Conservation (phyloP, 2,329 filamentous ascomycete species). For the Fusarium abutilonis region DNA sequence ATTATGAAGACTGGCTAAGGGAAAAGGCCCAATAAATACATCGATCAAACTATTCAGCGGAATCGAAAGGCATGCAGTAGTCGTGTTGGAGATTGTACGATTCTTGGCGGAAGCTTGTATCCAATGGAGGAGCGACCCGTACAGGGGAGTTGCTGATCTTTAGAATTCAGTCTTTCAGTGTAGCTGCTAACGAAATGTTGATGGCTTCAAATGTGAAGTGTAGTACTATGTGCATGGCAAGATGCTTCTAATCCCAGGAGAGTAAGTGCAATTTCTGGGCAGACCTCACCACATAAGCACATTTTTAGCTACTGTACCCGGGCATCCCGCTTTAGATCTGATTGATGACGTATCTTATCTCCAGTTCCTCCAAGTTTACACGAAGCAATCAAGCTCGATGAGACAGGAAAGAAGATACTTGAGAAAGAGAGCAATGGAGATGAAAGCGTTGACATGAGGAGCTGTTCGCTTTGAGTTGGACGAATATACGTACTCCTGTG, state of each 20-base stretch:
- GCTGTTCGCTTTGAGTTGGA: not conserved
- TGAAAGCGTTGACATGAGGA: not conserved
- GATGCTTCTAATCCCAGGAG: not conserved
- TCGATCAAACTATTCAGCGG: no score
- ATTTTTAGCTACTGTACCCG: not conserved
- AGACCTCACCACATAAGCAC: constrained; percentile 14
- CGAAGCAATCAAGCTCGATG: not conserved
- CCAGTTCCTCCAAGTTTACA: not conserved
- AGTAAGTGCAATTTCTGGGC: constrained; percentile 3
- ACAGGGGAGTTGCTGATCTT: not conserved
- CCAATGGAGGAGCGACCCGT: not conserved
- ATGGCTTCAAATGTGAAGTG: not conserved
- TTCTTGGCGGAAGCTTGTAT: constrained; percentile 10
- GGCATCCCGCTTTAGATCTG: constrained; percentile 8
- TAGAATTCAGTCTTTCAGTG: not conserved
- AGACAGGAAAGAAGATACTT: not conserved
- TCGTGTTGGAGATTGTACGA: not conserved
- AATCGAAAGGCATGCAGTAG: not conserved
- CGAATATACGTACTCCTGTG: not conserved
- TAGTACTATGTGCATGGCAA: not conserved
- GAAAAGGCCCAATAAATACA: no score
- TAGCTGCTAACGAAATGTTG: not conserved
- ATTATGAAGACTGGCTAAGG: no score
- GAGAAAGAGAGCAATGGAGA: not conserved
- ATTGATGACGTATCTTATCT: constrained; percentile 6